Evolutionary conservation across 2,329 filamentous ascomycete genomes (phyloP), one percentile per base, ranked within the genome.

Genomic region (Claviceps purpurea): DNA sequence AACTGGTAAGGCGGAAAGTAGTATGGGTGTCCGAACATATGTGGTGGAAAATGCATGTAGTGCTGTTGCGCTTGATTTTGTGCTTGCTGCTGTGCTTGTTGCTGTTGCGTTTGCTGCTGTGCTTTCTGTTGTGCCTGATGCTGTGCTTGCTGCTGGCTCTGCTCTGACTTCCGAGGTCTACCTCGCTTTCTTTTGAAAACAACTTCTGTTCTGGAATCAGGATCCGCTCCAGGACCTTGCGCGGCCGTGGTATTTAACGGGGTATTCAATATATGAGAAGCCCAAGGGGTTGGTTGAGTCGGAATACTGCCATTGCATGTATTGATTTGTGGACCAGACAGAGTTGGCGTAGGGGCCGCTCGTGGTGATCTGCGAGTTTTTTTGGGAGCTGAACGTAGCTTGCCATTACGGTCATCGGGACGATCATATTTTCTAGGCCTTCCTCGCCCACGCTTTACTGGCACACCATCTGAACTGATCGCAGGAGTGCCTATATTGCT

Each of bases 91-190:
- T 43, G 41, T 3, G n/a, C 3, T 30, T 30, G 26, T 8, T 30
- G 26, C 26, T 30, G 7, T 1, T 30, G n/a, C n/a, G 42, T 13
- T 24, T 44, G 20, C 10, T 44, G 20, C 3, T 41, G 40, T 13
- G 40, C 40, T 13, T 42, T 47, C 14, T 38, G 39, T 6, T 34
- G 30, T 34, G 10, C 30, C 4, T 34, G 30, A 10, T 13, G 47
- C 14, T 37, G 47, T 44, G 18, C 24, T 16, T 47, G 48, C 40
- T 53, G 39, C 37, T 47, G 42, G 11, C 22, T 34, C 40, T 20
- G 10, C 14, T 48, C 45, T 45, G 53, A 48, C 48, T 55, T 55
- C 26, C 53, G 44, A 26, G 53, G 51, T n/a, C 51, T 24, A 10
- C 53, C 53, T 49, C 51, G 44, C 41, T 55, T 55, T 38, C 44